Base-by-base conservation (phyloP, 805 yeast species). In the Kluyveromyces siamensis region DNA sequence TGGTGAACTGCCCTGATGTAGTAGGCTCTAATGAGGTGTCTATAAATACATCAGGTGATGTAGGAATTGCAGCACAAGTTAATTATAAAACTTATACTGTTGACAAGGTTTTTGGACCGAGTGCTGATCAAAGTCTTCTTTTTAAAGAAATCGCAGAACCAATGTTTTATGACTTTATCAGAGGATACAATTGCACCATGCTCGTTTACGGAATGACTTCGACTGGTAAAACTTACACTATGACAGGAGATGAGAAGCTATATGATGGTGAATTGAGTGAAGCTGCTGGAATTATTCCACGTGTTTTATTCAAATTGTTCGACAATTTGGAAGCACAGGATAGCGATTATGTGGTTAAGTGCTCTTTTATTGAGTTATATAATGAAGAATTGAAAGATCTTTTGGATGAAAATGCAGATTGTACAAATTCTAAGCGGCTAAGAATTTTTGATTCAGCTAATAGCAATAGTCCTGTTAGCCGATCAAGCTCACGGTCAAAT, bases 121-220 rank as follows among this genome's bases (percentile, higher is more conserved):
- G 80, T 52, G 81, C 91, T 2, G 88, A 81, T 56, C 96, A 89
- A 64, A 68, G 72, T 41, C 68, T 73, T 37, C 63, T 89, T 1
- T 89, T 82, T 56, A 78, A 81, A 19, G 77, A 77, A 25, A 83
- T 83, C 17, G 95, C 90, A 0, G 68, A 74, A 33, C 82, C 82
- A 11, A 65, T 81, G 47, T 73, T 83, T 44, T 72, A 75, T 25
- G 96, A 90, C 52, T 75, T 88, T 50, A 67, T 88, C 49, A 69
- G 74, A 46, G 95, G 91, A 18, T 84, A 82, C 61, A 87, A 87
- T 61, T 87, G 89, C 55, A 84, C 96, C 0, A 75, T 87, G 27
- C 72, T 88, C 55, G 95, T 93, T 0, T 89, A 89, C 66, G 96
- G 96, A 6, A 95, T 87, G 74, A 88, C 96, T 0, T 93, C 96